These are phyloP conservation scores for Pseudevernia furfuracea DNA, from an alignment of 495 filamentous ascomycete genomes.

Conservation along the genomic window DNA sequence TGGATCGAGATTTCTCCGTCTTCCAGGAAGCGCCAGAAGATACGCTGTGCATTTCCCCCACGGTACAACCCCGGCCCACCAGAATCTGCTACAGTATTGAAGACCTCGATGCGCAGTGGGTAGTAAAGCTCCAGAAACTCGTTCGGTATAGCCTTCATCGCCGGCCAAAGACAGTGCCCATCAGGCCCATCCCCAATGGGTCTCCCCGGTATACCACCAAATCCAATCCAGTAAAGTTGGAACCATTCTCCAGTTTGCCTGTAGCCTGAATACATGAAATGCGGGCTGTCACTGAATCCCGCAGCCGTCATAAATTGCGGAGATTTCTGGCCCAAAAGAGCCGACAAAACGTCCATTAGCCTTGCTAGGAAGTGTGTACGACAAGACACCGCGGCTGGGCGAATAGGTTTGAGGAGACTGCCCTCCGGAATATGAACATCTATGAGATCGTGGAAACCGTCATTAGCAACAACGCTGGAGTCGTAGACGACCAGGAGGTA, in stretches of 20 bases:
- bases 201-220: conserved; percentile 43
- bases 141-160: conserved; percentile 45
- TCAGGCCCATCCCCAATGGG: conserved; percentile 44
- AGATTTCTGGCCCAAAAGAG: conserved; percentile 42
- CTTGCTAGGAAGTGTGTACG: conserved; percentile 43
- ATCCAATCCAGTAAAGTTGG: conserved; percentile 46
- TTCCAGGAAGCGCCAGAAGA: conserved; percentile 40
- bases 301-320: conserved; percentile 42
- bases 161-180: conserved; percentile 46
- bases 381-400: conserved; percentile 43
- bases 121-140: conserved; percentile 46
- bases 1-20: conserved; percentile 43
- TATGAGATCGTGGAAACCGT: conserved; percentile 44
- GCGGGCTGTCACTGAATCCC: conserved; percentile 44
- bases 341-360: conserved; percentile 43
- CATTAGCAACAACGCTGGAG: conserved; percentile 39
- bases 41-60: conserved; percentile 44
- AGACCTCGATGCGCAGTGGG: conserved; percentile 42
- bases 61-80: conserved; percentile 42
- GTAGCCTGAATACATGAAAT: conserved; percentile 42
- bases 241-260: conserved; percentile 43
- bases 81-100: conserved; percentile 43
- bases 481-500: conserved; percentile 43
- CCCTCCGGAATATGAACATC: conserved; percentile 42
- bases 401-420: conserved; percentile 40